Base-by-base conservation (phyloP, 2,329 filamentous ascomycete genomes). In the Cordyceps cateniannulata region DNA sequence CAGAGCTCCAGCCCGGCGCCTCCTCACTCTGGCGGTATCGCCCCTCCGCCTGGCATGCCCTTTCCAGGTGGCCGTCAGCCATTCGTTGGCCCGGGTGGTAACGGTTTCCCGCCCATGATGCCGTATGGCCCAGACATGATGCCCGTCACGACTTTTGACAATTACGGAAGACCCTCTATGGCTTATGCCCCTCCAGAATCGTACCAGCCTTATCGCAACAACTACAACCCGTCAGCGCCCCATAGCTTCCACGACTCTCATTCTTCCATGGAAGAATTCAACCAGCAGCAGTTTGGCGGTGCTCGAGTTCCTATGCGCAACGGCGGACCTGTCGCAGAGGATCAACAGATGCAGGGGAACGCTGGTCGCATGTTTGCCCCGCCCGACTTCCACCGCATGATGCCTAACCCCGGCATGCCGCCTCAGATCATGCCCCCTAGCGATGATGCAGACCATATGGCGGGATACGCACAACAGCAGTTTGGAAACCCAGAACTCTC, bases 231-330 rank as follows among this genome's bases (percentile, higher is more conserved):
- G 2, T 78, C 80, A 1, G 85, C 83, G 2, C 81, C 83, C 4
- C 83, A 83, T 63, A 86, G 83, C 70, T 85, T 84, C 66, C 84
- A 85, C 60, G 84, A 80, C 40, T 86, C 85, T 2, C 84, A 85
- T 63, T 78, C 82, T 40, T 85, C 84, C 5, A 77, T 78, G 48
- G 76, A 73, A 18, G 79, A 79, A 44, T 79, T 81, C 14, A 75
- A 72, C 32, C 75, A 73, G 60, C 69, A 76, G 59, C 69, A 76
- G 59, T 75, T 72, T 58, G 73, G 71, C 27, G 77, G 77, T 62
- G 77, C 76, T 62, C 67, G 74, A 29, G 73, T 70, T 27, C 75
- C 73, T 27, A 72, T 70, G 47, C 73, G 74, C n/a, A 81, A 74
- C 44, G 74, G 74, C 6, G 65, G 63, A 1, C 60, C 64, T 20